phyloP scores from a whole-genome alignment of 306 rosid genomes.

The Trifolium pratense region DNA sequence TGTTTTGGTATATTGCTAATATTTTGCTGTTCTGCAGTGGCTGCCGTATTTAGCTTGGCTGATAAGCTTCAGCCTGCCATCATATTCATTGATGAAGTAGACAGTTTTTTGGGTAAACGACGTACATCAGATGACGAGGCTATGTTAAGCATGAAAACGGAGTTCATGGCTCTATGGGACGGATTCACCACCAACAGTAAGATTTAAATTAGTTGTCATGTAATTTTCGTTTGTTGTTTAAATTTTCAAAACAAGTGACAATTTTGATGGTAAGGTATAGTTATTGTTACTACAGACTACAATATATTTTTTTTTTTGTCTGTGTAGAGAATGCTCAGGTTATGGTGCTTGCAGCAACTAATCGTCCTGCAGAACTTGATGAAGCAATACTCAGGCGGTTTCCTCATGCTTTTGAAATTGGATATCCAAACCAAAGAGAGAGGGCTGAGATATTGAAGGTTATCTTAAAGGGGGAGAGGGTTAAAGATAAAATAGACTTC shows the following conservation, averaged over 20 bases:
- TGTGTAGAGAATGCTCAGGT: slow-evolving; percentile 84
- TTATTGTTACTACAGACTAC: not conserved
- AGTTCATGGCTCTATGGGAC: slow-evolving; percentile 99
- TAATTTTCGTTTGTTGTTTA: not conserved
- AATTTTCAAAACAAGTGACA: slow-evolving; percentile 21
- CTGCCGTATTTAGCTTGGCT: slow-evolving; percentile 98
- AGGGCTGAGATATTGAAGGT: slow-evolving; percentile 88
- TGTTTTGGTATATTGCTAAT: slow-evolving; percentile 30
- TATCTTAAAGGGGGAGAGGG: slow-evolving; percentile 74
- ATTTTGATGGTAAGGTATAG: not conserved
- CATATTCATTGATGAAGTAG: slow-evolving; percentile 97
- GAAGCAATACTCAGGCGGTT: slow-evolving; percentile 98
- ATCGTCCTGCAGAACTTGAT: slow-evolving; percentile 98
- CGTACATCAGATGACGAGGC: slow-evolving; percentile 96
- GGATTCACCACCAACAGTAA: slow-evolving; percentile 97
- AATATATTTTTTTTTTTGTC: slow-evolving; percentile 8
- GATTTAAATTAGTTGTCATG: slow-evolving; percentile 36
- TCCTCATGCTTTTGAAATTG: slow-evolving; percentile 98
- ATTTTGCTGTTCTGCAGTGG: slow-evolving; percentile 58
- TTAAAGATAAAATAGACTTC: slow-evolving; percentile 67
- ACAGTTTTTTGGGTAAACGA: slow-evolving; percentile 98
- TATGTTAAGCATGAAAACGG: slow-evolving; percentile 93
- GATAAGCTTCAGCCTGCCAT: slow-evolving; percentile 97
- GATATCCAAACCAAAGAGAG: slow-evolving; percentile 74
- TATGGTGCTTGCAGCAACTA: slow-evolving; percentile 98